Conservation (phyloP, 1,139 yeast species). For the Pichia terricola region DNA sequence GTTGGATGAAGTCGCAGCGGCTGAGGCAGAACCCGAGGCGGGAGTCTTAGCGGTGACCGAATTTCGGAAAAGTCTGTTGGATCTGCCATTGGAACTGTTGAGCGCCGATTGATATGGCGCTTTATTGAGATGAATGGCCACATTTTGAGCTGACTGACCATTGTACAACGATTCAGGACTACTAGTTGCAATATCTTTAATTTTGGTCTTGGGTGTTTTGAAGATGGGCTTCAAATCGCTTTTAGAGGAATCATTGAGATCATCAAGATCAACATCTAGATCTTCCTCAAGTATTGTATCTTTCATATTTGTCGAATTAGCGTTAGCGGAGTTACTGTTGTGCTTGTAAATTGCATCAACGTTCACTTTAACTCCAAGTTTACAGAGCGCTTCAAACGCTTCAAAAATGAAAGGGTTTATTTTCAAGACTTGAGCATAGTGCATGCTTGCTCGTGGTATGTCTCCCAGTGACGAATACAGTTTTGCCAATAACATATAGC, state of each 20-base stretch:
- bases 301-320: neutral
- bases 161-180: slow-evolving; percentile 6
- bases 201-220: slow-evolving; percentile 13
- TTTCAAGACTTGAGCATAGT: slow-evolving; percentile 60
- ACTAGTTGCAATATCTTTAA: slow-evolving; percentile 3
- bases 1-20: neutral
- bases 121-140: too few species aligned
- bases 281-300: slow-evolving; percentile 4
- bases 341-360: slow-evolving; percentile 47
- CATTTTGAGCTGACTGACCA: too few species aligned
- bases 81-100: neutral
- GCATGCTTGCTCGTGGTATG: slow-evolving; percentile 52
- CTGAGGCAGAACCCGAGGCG: too few species aligned
- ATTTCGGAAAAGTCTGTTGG: neutral
- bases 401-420: slow-evolving; percentile 80
- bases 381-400: slow-evolving; percentile 70
- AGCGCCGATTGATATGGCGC: slow-evolving; percentile 2
- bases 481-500: slow-evolving; percentile 63
- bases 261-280: slow-evolving; percentile 2
- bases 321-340: neutral
- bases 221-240: slow-evolving; percentile 4
- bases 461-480: slow-evolving; percentile 53
- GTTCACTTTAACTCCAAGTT: slow-evolving; percentile 58
- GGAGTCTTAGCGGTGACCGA: too few species aligned
- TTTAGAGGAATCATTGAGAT: neutral